These are phyloP conservation scores for Vitis hybrid DNA, from an alignment of 177 flowering plant species.

Conservation along the genomic window DNA sequence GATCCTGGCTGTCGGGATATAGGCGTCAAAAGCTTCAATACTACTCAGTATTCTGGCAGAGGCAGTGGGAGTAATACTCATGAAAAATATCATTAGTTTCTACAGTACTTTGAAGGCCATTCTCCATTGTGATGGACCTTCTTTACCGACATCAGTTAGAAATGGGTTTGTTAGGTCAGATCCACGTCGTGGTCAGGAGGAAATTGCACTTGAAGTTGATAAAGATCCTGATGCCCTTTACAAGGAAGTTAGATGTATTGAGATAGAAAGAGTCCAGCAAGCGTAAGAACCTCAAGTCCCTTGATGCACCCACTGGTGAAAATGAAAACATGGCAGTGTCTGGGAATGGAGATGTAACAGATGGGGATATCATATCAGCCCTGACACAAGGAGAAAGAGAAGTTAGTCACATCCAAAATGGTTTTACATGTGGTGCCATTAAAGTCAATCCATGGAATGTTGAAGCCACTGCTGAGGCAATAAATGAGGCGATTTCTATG, in stretches of 20 bases:
- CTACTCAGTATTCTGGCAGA: constrained; percentile 7
- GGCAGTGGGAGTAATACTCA: constrained; percentile 17
- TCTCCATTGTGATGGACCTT: constrained; percentile 25
- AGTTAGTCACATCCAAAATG: constrained; percentile 16
- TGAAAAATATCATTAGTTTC: constrained; percentile 5
- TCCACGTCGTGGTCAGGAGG: constrained; percentile 10
- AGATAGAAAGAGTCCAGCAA: constrained; percentile 36
- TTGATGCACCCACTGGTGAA: constrained; percentile 18
- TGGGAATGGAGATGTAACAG: constrained; percentile 15
- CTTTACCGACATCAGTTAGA: constrained; percentile 20
- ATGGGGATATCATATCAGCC: constrained; percentile 9
- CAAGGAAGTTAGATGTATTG: constrained; percentile 64
- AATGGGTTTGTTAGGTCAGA: constrained; percentile 13
- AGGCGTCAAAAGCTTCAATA: constrained; percentile 6
- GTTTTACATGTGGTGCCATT: constrained; percentile 23
- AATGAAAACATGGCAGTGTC: constrained; percentile 19
- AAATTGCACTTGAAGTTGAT: constrained; percentile 10
- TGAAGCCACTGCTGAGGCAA: too few species aligned
- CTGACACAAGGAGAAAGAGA: constrained; percentile 15
- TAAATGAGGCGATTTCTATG: too few species aligned
- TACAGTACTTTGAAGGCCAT: constrained; percentile 16
- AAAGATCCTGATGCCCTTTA: constrained; percentile 46
- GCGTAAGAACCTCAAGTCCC: constrained; percentile 16
- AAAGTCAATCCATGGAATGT: too few species aligned
- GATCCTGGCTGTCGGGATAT: too few species aligned